Conservation (phyloP, 352 stramenopile genomes). For the Phytophthora pini region DNA sequence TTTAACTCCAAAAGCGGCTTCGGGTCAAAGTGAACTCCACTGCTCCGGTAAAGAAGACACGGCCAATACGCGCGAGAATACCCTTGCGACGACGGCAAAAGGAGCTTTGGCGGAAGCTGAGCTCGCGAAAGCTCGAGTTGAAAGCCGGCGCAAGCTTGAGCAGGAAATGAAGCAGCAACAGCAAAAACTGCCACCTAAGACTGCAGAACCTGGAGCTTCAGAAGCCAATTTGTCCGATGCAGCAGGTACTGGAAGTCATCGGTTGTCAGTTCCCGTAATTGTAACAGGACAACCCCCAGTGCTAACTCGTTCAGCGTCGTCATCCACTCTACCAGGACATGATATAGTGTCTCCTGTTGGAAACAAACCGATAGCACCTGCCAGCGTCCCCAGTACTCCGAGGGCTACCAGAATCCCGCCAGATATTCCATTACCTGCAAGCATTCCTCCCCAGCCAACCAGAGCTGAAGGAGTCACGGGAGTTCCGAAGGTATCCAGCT, state of each 20-base stretch:
- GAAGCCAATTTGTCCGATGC: not conserved
- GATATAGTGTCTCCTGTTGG: not conserved
- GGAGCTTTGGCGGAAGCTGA: conserved; percentile 72
- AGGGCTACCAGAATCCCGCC: not conserved
- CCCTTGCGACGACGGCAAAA: conserved; percentile 56
- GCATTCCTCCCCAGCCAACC: not conserved
- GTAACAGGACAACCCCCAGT: not conserved
- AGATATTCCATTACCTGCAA: not conserved
- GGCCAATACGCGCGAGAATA: conserved; percentile 39
- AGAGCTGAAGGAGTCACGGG: not conserved
- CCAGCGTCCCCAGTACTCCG: conserved; percentile 7
- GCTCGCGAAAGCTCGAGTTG: conserved; percentile 71
- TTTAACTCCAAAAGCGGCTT: conserved; percentile 1
- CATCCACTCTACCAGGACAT: conserved; percentile 29
- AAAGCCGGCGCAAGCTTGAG: conserved; percentile 66
- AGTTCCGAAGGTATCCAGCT: not conserved
- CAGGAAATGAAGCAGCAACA: conserved; percentile 50
- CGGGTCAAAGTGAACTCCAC: conserved; percentile 2
- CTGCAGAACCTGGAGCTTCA: not conserved
- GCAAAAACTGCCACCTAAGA: no score
- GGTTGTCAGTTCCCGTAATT: conserved; percentile 10
- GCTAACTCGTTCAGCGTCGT: conserved; percentile 39
- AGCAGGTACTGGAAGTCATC: not conserved
- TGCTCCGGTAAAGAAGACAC: not conserved
- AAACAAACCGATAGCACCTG: conserved; percentile 2